phyloP scores from a whole-genome alignment of 2,329 filamentous ascomycete species.

The Elsinoe necatrix region DNA sequence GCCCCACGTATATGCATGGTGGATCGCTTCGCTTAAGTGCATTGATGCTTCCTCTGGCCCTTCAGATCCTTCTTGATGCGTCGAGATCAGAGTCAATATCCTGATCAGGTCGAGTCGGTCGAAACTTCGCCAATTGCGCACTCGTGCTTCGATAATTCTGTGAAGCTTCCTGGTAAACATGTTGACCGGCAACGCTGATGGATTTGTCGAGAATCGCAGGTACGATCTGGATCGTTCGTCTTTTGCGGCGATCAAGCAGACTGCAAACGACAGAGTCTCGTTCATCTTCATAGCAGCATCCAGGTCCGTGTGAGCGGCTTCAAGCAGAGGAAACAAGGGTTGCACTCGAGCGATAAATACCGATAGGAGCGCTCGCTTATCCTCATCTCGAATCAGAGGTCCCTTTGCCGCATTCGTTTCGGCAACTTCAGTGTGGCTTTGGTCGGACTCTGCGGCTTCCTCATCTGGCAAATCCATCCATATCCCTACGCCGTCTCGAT shows the following conservation, averaged over 20 bases:
- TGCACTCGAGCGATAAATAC: slow-evolving; percentile 41
- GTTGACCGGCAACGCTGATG: slow-evolving; percentile 30
- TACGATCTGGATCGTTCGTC: slow-evolving; percentile 36
- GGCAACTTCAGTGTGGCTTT: slow-evolving; percentile 17
- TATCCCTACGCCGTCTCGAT: slow-evolving; percentile 27
- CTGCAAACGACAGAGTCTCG: slow-evolving; percentile 24
- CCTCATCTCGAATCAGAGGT: slow-evolving; percentile 29
- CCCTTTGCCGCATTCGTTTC: slow-evolving; percentile 25
- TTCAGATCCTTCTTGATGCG: slow-evolving; percentile 42
- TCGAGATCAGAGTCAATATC: slow-evolving; percentile 38
- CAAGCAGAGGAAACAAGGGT: slow-evolving; percentile 39
- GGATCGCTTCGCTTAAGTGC: slow-evolving; percentile 41
- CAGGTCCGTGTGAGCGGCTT: slow-evolving; percentile 32
- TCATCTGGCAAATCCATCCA: slow-evolving; percentile 31
- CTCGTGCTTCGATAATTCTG: slow-evolving; percentile 33
- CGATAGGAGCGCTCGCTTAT: slow-evolving; percentile 34
- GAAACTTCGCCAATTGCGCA: slow-evolving; percentile 35
- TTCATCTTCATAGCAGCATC: slow-evolving; percentile 36
- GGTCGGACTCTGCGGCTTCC: slow-evolving; percentile 19
- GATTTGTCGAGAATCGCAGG: slow-evolving; percentile 32
- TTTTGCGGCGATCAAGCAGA: slow-evolving; percentile 42
- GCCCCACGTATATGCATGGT: slow-evolving; percentile 42
- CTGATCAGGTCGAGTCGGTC: slow-evolving; percentile 42
- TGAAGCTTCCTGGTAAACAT: slow-evolving; percentile 40
- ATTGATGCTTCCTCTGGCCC: slow-evolving; percentile 36